Percentiles rank a stretch among this genome's conserved stretches.
Evolutionary conservation across 2,329 filamentous ascomycete species (phyloP).

Genomic region (Pseudopithomyces chartarum): DNA sequence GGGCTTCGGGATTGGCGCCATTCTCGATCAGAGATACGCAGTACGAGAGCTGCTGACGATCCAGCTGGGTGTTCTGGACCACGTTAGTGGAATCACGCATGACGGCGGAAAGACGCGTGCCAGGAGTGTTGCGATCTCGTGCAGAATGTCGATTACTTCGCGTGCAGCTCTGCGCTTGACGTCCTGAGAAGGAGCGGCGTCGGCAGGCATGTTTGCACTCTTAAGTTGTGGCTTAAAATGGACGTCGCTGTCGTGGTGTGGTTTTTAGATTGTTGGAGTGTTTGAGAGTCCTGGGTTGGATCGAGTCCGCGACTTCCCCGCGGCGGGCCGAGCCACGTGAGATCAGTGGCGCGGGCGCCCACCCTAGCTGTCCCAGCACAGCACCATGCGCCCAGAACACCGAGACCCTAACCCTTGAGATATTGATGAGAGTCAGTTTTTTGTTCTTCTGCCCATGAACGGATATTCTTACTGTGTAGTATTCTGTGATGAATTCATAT

Average conservation of each 20-base stretch:
- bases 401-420: no score
- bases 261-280: background rate
- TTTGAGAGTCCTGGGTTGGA: background rate
- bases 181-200: constrained; percentile 33
- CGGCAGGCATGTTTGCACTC: background rate
- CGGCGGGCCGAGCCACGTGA: background rate
- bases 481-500: no score
- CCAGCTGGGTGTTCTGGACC: constrained; percentile 87
- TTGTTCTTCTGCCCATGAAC: no score
- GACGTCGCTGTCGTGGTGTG: background rate
- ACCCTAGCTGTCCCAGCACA: no score
- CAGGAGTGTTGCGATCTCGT: constrained; percentile 86
- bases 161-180: constrained; percentile 75
- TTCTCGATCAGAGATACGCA: constrained; percentile 98
- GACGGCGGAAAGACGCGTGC: constrained; percentile 57
- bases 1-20: constrained; percentile 91
- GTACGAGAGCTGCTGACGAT: constrained; percentile 87
- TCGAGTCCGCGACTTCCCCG: background rate
- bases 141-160: constrained; percentile 78
- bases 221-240: constrained; percentile 23
- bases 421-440: no score
- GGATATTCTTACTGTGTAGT: no score
- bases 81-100: background rate
- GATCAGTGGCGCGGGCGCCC: background rate
- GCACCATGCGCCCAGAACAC: background rate